These are phyloP conservation scores for Mycosphaerella arachidis DNA, from an alignment of 2,329 filamentous ascomycete species.

Conservation along the genomic window DNA sequence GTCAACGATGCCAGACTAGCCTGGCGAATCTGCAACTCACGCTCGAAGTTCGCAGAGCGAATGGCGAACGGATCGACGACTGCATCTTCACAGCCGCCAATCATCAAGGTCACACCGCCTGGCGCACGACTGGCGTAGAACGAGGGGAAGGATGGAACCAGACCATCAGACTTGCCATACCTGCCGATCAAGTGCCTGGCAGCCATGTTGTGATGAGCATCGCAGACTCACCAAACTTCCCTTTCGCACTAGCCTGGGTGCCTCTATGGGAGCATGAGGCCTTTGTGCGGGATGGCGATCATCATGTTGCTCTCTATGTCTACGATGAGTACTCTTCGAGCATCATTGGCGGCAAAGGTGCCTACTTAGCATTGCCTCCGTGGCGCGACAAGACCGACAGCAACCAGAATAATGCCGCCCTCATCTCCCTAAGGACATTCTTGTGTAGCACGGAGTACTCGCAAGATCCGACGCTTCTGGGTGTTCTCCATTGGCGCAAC, in stretches of 20 bases:
- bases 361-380: conserved; percentile 81
- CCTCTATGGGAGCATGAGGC: conserved; percentile 90
- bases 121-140: conserved; percentile 78
- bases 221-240: conserved; percentile 77
- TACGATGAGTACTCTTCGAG: conserved; percentile 86
- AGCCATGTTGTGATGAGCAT: conserved; percentile 88
- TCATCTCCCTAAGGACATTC: conserved; percentile 72
- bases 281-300: conserved; percentile 80
- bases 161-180: conserved; percentile 75
- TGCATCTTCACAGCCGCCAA: conserved; percentile 88
- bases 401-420: conserved; percentile 70
- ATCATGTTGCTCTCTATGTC: conserved; percentile 77
- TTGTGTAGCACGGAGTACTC: conserved; percentile 94
- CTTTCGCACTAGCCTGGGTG: conserved; percentile 88
- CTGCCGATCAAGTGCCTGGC: conserved; percentile 71
- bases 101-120: conserved; percentile 70
- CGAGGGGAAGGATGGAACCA: conserved; percentile 82
- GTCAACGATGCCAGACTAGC: conserved; percentile 51
- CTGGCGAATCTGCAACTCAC: conserved; percentile 80
- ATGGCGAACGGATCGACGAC: conserved; percentile 76
- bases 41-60: conserved; percentile 75
- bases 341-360: conserved; percentile 69
- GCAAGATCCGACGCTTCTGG: conserved; percentile 80
- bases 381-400: conserved; percentile 67
- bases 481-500: conserved; percentile 70